Percentiles rank a stretch among this genome's conserved stretches.
These are phyloP conservation scores for Setomelanomma holmii DNA, from an alignment of 2,329 filamentous ascomycete genomes.

Conservation along the genomic window DNA sequence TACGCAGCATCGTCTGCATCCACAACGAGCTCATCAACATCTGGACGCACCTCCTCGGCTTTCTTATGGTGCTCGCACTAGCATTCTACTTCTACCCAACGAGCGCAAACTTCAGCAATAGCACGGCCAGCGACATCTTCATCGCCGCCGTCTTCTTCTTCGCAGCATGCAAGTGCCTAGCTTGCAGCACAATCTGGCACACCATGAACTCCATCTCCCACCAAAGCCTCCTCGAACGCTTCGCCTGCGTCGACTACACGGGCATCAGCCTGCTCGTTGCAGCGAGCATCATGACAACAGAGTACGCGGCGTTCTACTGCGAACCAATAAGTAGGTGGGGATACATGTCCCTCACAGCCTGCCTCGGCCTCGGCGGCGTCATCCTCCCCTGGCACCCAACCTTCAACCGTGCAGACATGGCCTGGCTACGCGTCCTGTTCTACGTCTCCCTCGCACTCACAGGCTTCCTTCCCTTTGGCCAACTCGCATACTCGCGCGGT, in stretches of 20 bases:
- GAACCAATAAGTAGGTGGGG: slow-evolving; percentile 85
- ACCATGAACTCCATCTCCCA: slow-evolving; percentile 98
- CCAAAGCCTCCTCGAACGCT: slow-evolving; percentile 86
- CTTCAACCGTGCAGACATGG: slow-evolving; percentile 92
- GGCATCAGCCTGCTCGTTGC: slow-evolving; percentile 95
- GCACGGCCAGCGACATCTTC: slow-evolving; percentile 85
- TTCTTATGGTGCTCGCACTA: slow-evolving; percentile 84
- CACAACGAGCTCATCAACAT: slow-evolving; percentile 98
- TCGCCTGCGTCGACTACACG: slow-evolving; percentile 98
- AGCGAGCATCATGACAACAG: slow-evolving; percentile 95
- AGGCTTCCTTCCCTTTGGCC: slow-evolving; percentile 86
- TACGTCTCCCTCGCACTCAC: slow-evolving; percentile 87
- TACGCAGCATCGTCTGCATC: slow-evolving; percentile 80
- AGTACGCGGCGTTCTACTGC: slow-evolving; percentile 99
- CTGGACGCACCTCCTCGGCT: slow-evolving; percentile 91
- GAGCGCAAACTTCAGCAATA: slow-evolving; percentile 83
- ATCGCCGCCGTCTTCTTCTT: slow-evolving; percentile 96
- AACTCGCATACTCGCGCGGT: slow-evolving; percentile 80
- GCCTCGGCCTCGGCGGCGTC: slow-evolving; percentile 84
- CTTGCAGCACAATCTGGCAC: slow-evolving; percentile 97
- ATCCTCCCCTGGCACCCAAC: slow-evolving; percentile 94
- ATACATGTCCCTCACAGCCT: slow-evolving; percentile 83
- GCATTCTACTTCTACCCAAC: slow-evolving; percentile 97
- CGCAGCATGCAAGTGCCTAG: slow-evolving; percentile 90
- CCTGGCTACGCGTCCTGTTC: slow-evolving; percentile 90